phyloP scores from a whole-genome alignment of 2,329 filamentous ascomycete species.

The Epichloe hybrida region DNA sequence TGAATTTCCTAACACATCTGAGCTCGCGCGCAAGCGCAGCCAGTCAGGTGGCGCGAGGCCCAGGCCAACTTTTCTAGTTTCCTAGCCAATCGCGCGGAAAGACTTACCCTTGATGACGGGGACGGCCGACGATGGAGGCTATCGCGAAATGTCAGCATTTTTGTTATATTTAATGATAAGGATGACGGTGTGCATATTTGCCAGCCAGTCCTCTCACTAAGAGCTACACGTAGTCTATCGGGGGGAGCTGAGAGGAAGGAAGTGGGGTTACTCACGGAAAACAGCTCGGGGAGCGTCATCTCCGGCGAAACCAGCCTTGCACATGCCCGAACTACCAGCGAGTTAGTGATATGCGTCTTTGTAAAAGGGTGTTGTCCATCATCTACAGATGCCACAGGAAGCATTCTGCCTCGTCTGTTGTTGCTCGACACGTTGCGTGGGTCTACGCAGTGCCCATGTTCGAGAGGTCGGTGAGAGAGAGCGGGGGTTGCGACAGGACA shows the following conservation, averaged over 20 bases:
- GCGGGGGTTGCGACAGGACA: conserved; percentile 9
- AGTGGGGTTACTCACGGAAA: conserved; percentile 71
- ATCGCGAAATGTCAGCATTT: conserved; percentile 23
- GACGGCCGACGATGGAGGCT: conserved; percentile 99
- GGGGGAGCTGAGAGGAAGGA: conserved; percentile 11
- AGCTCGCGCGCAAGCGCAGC: neutral
- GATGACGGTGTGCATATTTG: neutral
- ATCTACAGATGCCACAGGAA: neutral
- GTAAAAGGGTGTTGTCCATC: neutral
- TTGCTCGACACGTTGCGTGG: conserved; percentile 1
- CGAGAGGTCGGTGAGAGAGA: conserved; percentile 24
- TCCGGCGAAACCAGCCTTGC: conserved; percentile 99
- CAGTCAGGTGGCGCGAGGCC: neutral
- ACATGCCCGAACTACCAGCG: conserved; percentile 89
- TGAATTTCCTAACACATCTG: neutral
- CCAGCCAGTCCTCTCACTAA: conserved; percentile 3
- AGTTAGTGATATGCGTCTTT: conserved; percentile 23
- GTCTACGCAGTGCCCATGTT: conserved; percentile 4
- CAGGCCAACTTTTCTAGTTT: neutral
- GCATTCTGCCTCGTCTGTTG: neutral
- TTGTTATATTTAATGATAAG: neutral
- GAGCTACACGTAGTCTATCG: conserved; percentile 6
- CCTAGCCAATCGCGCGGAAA: neutral
- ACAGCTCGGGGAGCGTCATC: conserved; percentile 99
- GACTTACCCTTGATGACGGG: conserved; percentile 97